Base-by-base conservation (phyloP, 1,284 basidiomycete genomes). In the Puccinia novopanici region DNA sequence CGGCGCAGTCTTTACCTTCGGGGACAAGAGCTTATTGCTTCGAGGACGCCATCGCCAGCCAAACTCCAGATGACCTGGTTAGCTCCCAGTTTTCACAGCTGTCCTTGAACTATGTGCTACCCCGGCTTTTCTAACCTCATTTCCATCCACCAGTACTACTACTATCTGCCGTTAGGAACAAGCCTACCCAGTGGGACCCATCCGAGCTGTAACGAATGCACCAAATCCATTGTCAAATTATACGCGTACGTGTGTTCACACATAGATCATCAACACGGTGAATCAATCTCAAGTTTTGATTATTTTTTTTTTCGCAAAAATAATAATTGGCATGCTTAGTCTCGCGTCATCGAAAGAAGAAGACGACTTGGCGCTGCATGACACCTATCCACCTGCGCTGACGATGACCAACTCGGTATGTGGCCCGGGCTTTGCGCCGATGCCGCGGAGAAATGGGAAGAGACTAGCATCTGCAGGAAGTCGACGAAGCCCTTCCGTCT, bases 31-130 rank as follows among this genome's bases (percentile, higher is more conserved):
- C n/a, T n/a, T 75, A 75, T 61, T 75, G 73, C 48, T 75, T 75
- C 48, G 34, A 61, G 30, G 34, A 48, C n/a, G 73, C 73, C 34
- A 57, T 50, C 37, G 27, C 52, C 24, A 75, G 73, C 37, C 42
- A 37, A 63, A 75, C 30, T 37, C 73, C 73, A 48, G 73, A 75
- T 75, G 57, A 75, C 24, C 73, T 75, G 45, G 73, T 75, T 37
- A 63, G 73, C 42, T 57, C 9, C 15, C 61, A 40, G 22, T 10
- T 61, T 75, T 37, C 45, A 27, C 55, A n/a, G n/a, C n/a, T 3
- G n/a, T 55, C 37, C 4, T 9, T 12, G 10, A 4, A 48, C 61
- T 59, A 1, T 45, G 45, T 45, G 45, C 27, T 61, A 40, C 12
- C 0, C 34, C 40, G n/a, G 59, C 57, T 50, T 4, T 40, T 5